phyloP scores from a whole-genome alignment of 2,329 filamentous ascomycete genomes.

The Sclerotinia sclerotiorum region DNA sequence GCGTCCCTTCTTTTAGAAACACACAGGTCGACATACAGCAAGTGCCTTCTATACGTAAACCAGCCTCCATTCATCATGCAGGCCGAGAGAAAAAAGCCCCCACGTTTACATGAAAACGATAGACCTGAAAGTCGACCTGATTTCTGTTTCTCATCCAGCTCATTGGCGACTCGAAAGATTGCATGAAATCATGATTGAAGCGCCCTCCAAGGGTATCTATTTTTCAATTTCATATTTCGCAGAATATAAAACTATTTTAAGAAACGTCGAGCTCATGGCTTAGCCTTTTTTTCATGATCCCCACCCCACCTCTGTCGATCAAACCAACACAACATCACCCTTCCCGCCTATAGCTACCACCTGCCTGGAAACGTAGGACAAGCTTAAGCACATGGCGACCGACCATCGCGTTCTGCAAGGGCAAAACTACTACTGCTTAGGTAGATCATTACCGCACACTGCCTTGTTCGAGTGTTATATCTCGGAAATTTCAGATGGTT shows the following conservation, averaged over 20 bases:
- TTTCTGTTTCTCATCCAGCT: not conserved
- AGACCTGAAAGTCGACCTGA: not conserved
- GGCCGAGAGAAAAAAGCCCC: no score
- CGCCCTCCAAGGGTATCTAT: not conserved
- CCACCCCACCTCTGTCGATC: conserved; percentile 17
- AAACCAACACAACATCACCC: not conserved
- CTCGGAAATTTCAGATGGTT: not conserved
- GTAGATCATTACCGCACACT: conserved; percentile 7
- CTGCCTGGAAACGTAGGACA: not conserved
- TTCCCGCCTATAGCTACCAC: not conserved
- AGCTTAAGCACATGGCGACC: not conserved
- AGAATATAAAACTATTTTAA: conserved; percentile 14
- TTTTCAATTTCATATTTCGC: not conserved
- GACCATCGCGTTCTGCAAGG: not conserved
- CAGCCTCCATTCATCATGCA: not conserved
- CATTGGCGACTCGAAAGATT: conserved; percentile 5
- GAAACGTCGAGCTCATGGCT: not conserved
- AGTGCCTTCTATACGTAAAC: not conserved
- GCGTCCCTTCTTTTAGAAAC: not conserved
- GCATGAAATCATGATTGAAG: not conserved
- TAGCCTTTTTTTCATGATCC: not conserved
- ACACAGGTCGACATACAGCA: not conserved
- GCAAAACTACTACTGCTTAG: not conserved
- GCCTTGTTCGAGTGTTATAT: conserved; percentile 9
- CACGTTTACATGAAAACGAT: not conserved